Base-by-base conservation (phyloP, 106 monocot genomes). In the Cymbidium sinense region DNA sequence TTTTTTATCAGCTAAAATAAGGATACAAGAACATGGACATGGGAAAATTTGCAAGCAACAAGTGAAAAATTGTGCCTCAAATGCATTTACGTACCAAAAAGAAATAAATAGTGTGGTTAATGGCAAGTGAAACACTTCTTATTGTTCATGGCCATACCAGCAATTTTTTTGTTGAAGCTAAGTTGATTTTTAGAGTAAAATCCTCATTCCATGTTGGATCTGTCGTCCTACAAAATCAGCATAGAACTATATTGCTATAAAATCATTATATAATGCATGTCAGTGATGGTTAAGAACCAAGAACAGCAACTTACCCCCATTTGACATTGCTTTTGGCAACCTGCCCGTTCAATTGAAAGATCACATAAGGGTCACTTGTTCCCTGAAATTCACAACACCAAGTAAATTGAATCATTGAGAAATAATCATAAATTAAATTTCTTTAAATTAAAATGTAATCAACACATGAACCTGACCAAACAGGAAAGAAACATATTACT, bases 311-410 rank as follows among this genome's bases (percentile, higher is more conserved):
- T 94, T 85, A 98, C 96, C 88, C 96, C 96, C 96, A 98, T 87
- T 94, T 98, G 75, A 85, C 86, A 13, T 85, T 90, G 83, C 91
- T 98, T 79, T 90, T 98, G 31, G 81, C 85, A 82, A 88, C 85
- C 73, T 90, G 91, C 34, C 91, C 87, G 30, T 90, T 86, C 77
- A 98, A 77, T 64, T 98, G 91, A n/a, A 98, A 64, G 71, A 98
- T 71, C 19, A 94, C 94, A 80, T 98, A 94, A 54, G 96, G 96
- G 83, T 98, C 96, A 84, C 94, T 94, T 85, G 96, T 98, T 64
- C 96, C 96, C 96, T 98, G 86, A 64, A 87, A 51, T 79, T 78
- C 7, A 82, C 5, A 80, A 35, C 71, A 8, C 12, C 21, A 37
- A 72, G 37, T n/a, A 71, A 71, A 20, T 37, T 71, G 6, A 37